A percentile compares a stretch with the other conserved stretches of the same genome.
Conservation (phyloP, 768 basidiomycete genomes). For the Candolleomyces aberdarensis region DNA sequence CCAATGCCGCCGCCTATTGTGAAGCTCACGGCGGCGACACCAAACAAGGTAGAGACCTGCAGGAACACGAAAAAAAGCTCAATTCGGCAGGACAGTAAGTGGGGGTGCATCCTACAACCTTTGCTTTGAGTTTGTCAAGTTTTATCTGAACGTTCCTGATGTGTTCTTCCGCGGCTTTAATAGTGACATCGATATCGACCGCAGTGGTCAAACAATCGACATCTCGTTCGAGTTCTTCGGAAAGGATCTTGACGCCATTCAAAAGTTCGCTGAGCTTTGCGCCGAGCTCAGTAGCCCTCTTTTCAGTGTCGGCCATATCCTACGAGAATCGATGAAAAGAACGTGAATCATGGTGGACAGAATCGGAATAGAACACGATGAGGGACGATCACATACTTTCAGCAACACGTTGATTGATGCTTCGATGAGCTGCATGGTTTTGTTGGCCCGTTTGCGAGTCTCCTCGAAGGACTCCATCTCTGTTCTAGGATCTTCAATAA, state of each 20-base stretch:
- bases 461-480: neutral
- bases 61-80: too few relatives aligned
- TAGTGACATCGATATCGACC: neutral
- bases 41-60: too few relatives aligned
- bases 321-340: neutral
- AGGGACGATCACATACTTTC: neutral
- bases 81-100: too few relatives aligned
- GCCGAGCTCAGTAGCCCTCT: neutral
- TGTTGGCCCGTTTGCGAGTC: neutral
- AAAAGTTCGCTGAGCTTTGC: neutral
- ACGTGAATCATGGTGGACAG: too few relatives aligned
- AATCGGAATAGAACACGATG: too few relatives aligned
- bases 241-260: neutral
- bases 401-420: neutral
- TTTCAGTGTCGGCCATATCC: neutral
- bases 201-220: neutral
- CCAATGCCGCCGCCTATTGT: too few relatives aligned
- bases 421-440: neutral
- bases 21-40: too few relatives aligned
- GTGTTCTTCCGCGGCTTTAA: neutral
- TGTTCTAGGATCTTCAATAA: neutral
- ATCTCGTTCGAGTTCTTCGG: neutral
- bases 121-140: too few relatives aligned
- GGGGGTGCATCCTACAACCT: too few relatives aligned
- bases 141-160: neutral